These are phyloP conservation scores for Phytophthora sp. DNA, from an alignment of 352 stramenopile genomes.

Conservation along the genomic window DNA sequence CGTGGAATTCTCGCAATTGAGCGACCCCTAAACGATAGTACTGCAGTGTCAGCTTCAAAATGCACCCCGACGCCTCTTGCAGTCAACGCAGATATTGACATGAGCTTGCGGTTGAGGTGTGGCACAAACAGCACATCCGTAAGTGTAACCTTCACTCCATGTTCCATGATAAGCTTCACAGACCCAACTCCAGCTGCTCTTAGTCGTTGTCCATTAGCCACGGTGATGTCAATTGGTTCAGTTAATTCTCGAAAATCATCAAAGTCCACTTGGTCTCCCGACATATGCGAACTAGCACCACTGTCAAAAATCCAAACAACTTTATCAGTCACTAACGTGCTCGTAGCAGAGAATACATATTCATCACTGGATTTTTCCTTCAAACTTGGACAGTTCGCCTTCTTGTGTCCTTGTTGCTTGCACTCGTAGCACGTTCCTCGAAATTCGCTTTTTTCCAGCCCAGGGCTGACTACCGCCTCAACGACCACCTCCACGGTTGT, in stretches of 20 bases:
- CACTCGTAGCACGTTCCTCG: slow-evolving; percentile 2
- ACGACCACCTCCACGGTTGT: neutral
- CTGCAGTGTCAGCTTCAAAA: neutral
- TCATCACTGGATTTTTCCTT: neutral
- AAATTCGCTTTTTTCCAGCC: no score
- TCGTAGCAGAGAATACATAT: slow-evolving; percentile 12
- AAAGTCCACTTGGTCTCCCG: slow-evolving; percentile 13
- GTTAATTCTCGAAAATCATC: neutral
- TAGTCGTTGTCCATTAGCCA: slow-evolving; percentile 23
- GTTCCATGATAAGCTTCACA: neutral
- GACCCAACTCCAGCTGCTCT: slow-evolving; percentile 3
- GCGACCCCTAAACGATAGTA: neutral
- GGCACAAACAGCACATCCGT: neutral
- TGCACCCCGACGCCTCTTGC: neutral
- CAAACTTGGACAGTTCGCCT: neutral
- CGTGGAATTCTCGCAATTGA: neutral
- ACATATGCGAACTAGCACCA: slow-evolving; percentile 33
- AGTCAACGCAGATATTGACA: neutral
- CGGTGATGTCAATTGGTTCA: slow-evolving; percentile 4
- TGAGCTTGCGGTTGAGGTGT: neutral
- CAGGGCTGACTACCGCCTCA: neutral
- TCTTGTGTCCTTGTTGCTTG: slow-evolving; percentile 9
- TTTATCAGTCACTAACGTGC: neutral
- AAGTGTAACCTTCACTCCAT: neutral
- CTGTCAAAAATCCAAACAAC: slow-evolving; percentile 16